Conservation (phyloP, 257 asterid species). For the Ballota nigra region DNA sequence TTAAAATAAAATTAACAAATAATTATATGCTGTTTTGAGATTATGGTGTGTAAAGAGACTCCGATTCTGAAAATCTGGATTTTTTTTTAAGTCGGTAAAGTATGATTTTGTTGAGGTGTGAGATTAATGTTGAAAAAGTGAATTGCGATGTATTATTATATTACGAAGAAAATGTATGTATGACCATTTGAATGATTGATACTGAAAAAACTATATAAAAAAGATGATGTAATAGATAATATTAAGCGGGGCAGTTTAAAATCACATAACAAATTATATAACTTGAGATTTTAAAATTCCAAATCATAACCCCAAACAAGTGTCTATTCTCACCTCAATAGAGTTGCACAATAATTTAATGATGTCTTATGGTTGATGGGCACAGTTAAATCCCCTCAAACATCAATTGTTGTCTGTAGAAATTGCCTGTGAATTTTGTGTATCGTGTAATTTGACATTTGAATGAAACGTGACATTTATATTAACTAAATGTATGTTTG, state of each 20-base stretch:
- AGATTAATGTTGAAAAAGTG: neutral
- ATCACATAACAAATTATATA: neutral
- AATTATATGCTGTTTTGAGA: neutral
- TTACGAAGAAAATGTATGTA: neutral
- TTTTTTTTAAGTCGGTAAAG: neutral
- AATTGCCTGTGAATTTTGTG: no score
- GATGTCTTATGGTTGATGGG: constrained; percentile 3
- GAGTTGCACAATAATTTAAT: neutral
- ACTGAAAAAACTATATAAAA: no score
- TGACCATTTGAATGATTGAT: neutral
- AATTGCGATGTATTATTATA: neutral
- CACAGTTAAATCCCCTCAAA: constrained; percentile 13
- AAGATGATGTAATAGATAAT: neutral
- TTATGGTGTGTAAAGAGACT: neutral
- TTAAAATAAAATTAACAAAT: no score
- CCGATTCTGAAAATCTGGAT: neutral
- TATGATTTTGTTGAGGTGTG: neutral
- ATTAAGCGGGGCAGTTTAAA: neutral
- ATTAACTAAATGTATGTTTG: no score
- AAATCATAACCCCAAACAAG: neutral
- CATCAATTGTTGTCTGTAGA: neutral
- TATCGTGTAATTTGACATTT: no score
- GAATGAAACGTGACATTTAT: no score
- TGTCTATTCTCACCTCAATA: neutral
- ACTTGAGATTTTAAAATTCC: neutral